Base-by-base conservation (phyloP, 805 yeast genomes). In the Sungouiella blattae region DNA sequence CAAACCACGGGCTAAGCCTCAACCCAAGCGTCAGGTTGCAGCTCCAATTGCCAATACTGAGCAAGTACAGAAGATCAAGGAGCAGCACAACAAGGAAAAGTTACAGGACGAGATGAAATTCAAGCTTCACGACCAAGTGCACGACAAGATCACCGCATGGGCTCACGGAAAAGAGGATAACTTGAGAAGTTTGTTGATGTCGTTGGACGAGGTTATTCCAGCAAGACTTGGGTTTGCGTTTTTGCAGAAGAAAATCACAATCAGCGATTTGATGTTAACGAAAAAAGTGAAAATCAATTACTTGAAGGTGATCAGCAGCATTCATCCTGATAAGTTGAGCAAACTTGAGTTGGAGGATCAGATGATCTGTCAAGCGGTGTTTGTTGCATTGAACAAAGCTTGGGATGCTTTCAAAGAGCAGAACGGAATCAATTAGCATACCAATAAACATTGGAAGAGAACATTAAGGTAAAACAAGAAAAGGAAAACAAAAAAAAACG, bases 201-300 rank as follows among this genome's bases (percentile, higher is more conserved):
- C 87, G 3, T 62, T 93, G 37, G 80, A 85, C 24, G 58, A 62
- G 2, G 71, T 93, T 12, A 60, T 93, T 11, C 79, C 85, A 9
- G 41, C 40, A 3, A 35, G 46, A 6, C 49, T 61, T 22, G 61
- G 60, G 4, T 57, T 60, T 35, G 50, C 62, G 1, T 60, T 60
- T 27, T 35, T 56, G 18, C 52, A 58, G 3, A 58, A 56, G 12
- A 80, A 88, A 4, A 41, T 55, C 37, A 57, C 79, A 1, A 58
- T 83, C 52, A 71, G 81, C 4, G 97, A 91, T 37, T 65, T 93
- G 40, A 93, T 93, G 40, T 66, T 89, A 44, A 91, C 95, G 13
- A 89, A 88, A 49, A 88, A 85, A 56, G 97, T 88, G 25, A 91
- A 91, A 57, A 66, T 91, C 24, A 69, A 70, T 13, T 93, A 93